Base-by-base conservation (phyloP, 1,284 basidiomycete species). In the Marasmius tenuissimus region DNA sequence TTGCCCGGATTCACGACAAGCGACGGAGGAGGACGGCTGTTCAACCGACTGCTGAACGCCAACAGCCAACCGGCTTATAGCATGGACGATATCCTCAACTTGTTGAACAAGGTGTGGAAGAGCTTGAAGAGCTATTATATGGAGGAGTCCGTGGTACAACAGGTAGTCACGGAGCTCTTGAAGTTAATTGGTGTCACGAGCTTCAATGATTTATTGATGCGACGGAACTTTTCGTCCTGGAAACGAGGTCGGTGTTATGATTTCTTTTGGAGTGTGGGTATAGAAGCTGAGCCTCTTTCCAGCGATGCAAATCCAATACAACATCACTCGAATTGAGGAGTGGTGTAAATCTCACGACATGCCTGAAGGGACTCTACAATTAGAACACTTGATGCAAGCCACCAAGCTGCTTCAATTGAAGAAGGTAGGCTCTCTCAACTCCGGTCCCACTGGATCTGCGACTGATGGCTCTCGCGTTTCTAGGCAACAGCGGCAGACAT, bases 261-360 rank as follows among this genome's bases (percentile, higher is more conserved):
- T 22, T 18, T 49, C 42, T 33, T 52, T 22, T 27, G 22, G 35
- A n/a, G 12, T 52, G 11, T 47, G 14, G 18, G 27, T 47, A 34
- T 38, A 22, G 34, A 35, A 22, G 27, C 22, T 22, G 18, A 38
- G 37, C 48, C 40, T 12, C 45, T 59, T 54, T 59, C 39, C 67
- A 97, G 95, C 96, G 6, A 98, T 98, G 96, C 96, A 98, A 84
- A 98, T 98, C 63, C 96, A 98, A 73, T 98, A 98, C 78, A 98
- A 98, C 74, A 97, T 98, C 72, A 98, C 96, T 49, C 89, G 97
- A 48, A 95, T 99, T 71, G 97, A 99, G 74, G 94, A 97, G 77
- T 93, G 95, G 94, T 96, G 94, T 82, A 97, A 96, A 78, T 94
- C 94, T 18, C 94, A 96, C 71, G 96, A 98, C 74, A 98, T 99